Conservation (phyloP, 768 basidiomycete species). For the Coprinellus micaceus region DNA sequence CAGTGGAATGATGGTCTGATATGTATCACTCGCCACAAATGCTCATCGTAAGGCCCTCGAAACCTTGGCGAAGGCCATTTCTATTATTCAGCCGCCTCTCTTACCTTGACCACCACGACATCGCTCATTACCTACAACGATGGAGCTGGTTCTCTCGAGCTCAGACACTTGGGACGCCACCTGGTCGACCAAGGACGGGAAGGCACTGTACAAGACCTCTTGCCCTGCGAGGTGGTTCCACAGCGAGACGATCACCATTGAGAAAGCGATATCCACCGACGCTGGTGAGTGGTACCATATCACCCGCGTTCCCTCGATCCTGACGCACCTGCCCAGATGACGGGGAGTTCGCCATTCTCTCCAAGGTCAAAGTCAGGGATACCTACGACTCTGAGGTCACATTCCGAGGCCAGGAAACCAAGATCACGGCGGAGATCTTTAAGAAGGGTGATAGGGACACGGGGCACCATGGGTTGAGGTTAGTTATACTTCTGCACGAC, state of each 20-base stretch:
- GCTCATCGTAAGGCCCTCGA: no score
- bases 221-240: background rate
- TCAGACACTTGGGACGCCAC: slow-evolving; percentile 17
- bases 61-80: no score
- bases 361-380: background rate
- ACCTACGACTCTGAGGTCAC: background rate
- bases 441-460: background rate
- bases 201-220: slow-evolving; percentile 17
- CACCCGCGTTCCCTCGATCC: background rate
- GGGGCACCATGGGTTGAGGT: background rate
- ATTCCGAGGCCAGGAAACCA: background rate
- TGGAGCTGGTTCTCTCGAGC: slow-evolving; percentile 12
- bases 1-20: no score
- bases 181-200: slow-evolving; percentile 19
- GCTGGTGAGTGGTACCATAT: background rate
- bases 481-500: background rate
- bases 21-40: no score
- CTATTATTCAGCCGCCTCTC: no score
- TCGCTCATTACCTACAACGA: no score
- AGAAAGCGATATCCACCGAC: background rate
- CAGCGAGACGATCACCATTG: background rate
- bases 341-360: background rate
- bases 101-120: no score
- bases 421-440: background rate
- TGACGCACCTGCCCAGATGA: background rate